Percentiles rank a stretch among this genome's conserved stretches.
These are phyloP conservation scores for Aspergillus nanangensis DNA, from an alignment of 495 filamentous ascomycete genomes.

Conservation along the genomic window DNA sequence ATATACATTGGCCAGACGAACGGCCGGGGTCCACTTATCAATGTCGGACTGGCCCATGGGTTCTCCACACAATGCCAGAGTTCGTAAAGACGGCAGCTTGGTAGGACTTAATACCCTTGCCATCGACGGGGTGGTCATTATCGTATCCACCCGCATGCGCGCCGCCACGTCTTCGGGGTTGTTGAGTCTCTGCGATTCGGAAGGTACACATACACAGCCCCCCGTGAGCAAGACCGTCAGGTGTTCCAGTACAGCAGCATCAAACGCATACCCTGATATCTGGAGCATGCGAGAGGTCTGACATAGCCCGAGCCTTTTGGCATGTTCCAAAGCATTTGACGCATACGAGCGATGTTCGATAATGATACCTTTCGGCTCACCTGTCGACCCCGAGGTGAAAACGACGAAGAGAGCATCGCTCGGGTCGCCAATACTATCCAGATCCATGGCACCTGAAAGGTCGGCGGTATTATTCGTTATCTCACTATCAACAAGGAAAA, in stretches of 20 bases:
- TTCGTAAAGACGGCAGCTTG: conserved; percentile 25
- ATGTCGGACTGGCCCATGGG: conserved; percentile 18
- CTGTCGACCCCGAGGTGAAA: conserved; percentile 81
- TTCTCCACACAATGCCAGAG: conserved; percentile 39
- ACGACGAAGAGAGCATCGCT: conserved; percentile 19
- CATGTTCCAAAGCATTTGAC: conserved; percentile 33
- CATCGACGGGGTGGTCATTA: conserved; percentile 13
- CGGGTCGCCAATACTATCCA: neutral
- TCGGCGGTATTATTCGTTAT: neutral
- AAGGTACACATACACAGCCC: conserved; percentile 17
- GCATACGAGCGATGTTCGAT: conserved; percentile 38
- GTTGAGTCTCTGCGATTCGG: conserved; percentile 9
- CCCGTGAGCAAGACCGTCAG: conserved; percentile 13
- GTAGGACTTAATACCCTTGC: conserved; percentile 18
- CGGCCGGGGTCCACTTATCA: neutral
- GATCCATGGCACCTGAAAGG: neutral
- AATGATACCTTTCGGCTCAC: conserved; percentile 71
- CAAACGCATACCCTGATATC: conserved; percentile 14
- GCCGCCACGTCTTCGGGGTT: neutral
- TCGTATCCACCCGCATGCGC: neutral
- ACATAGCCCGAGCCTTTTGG: conserved; percentile 49
- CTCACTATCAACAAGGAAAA: neutral
- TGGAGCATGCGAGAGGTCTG: conserved; percentile 13
- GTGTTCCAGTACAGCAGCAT: conserved; percentile 9
- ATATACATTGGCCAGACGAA: conserved; percentile 11